Conservation (phyloP, 2,329 filamentous ascomycete species). For the Epichloe aotearoae region DNA sequence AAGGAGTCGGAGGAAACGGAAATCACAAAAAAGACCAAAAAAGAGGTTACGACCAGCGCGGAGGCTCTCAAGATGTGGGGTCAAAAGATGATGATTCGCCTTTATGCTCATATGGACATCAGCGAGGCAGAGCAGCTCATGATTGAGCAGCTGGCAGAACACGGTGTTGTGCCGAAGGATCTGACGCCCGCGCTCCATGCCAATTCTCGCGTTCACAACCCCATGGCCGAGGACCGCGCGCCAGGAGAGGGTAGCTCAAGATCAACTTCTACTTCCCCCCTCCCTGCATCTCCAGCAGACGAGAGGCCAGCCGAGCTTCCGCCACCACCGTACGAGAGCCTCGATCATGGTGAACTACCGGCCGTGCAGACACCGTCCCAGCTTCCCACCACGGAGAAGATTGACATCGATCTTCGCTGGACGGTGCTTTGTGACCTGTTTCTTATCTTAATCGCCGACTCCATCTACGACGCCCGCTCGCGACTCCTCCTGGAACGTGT, state of each 20-base stretch:
- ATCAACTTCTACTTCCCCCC: constrained; percentile 11
- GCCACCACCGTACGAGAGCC: constrained; percentile 47
- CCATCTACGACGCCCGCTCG: constrained; percentile 81
- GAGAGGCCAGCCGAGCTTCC: constrained; percentile 38
- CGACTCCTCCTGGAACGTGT: constrained; percentile 73
- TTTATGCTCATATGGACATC: constrained; percentile 96
- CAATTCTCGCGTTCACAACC: constrained; percentile 87
- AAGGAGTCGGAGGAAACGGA: constrained; percentile 52
- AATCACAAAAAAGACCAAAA: constrained; percentile 54
- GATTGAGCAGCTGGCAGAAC: constrained; percentile 92
- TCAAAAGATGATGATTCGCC: constrained; percentile 87
- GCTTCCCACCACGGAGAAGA: constrained; percentile 64
- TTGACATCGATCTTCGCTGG: constrained; percentile 95
- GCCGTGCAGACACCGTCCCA: constrained; percentile 74
- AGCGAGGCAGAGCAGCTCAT: constrained; percentile 85
- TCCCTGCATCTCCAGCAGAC: constrained; percentile 15
- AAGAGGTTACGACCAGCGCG: constrained; percentile 51
- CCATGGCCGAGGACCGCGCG: constrained; percentile 47
- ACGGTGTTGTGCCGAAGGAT: constrained; percentile 76
- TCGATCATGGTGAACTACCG: constrained; percentile 57
- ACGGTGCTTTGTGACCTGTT: constrained; percentile 94
- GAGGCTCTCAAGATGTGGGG: constrained; percentile 91
- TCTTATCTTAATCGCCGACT: constrained; percentile 90
- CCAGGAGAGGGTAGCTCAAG: constrained; percentile 7
- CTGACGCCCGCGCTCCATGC: constrained; percentile 78